Evolutionary conservation across 768 basidiomycete species (phyloP), one percentile per base, ranked within the genome.

Genomic region (Mycena metata): DNA sequence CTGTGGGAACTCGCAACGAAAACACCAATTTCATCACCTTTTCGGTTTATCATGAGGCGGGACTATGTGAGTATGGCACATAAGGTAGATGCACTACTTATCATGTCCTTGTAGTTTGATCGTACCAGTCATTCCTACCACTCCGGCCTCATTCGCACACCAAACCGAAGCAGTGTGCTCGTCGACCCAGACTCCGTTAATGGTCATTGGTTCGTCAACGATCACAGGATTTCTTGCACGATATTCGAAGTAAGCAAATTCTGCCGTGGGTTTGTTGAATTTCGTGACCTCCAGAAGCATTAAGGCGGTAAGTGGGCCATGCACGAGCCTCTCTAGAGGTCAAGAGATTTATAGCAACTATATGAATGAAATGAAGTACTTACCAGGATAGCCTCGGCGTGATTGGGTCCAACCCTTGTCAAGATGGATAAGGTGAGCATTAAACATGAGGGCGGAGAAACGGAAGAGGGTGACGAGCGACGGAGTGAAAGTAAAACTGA

Each of bases 401-500:
- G 80, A 78, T 49, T 85, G 88, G 8, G 91, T 88, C 75, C 90
- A 94, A 24, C 90, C 87, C 65, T 88, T 88, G 79, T 95, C 93
- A 30, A 95, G 85, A 78, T 96, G 94, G 70, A 96, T 93, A 71
- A 89, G 85, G 71, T 96, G 94, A 15, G 88, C 92, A 72, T 96
- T 96, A 81, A 94, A 94, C 71, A 90, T 95, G 24, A 96, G 82
- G 21, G 94, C 93, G 6, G 93, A 95, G 79, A 91, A 96, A 24
- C 93, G 89, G 82, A 96, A 96, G 23, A 96, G 81, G 0, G 91
- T 93, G 11, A 90, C 89, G 41, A 88, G 78, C 26, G 86, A 88
- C 4, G 94, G 94, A 16, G 79, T 87, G 74, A 89, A 94, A 35
- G 80, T 83, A 76, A 93, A 90, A 5, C 87, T 84, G 76, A 92